These are phyloP conservation scores for Coelastrella sp. DNA, from an alignment of 139 green algal species.

Conservation along the genomic window DNA sequence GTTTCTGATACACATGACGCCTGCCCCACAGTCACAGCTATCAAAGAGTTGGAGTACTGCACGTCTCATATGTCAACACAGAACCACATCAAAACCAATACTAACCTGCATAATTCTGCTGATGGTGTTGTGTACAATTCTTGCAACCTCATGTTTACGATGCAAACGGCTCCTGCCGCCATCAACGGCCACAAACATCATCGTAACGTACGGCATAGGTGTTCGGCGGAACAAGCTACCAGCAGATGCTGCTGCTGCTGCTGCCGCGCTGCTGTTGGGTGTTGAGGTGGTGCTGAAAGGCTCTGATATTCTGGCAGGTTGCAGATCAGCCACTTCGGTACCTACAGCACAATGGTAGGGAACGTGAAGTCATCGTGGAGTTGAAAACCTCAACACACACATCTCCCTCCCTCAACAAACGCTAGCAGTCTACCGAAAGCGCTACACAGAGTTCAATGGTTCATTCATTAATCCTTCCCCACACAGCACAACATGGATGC, in stretches of 20 bases:
- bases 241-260: background rate
- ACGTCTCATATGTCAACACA: no score
- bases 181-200: constrained; percentile 35
- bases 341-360: constrained; percentile 18
- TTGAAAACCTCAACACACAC: no score
- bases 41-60: no score
- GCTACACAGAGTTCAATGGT: no score
- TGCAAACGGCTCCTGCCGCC: background rate
- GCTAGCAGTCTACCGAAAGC: background rate
- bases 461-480: no score
- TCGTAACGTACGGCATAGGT: background rate
- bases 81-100: no score
- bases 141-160: background rate
- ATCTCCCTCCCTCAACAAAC: no score
- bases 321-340: background rate
- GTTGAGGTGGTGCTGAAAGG: background rate
- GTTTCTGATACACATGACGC: no score
- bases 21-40: no score
- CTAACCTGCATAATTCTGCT: background rate
- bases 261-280: background rate
- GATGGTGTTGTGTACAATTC: background rate
- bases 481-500: background rate
- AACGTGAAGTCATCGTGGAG: no score
- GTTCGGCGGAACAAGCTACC: background rate
- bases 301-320: background rate